Base-by-base conservation (phyloP, 768 basidiomycete species). In the Tephrocybe sp. region DNA sequence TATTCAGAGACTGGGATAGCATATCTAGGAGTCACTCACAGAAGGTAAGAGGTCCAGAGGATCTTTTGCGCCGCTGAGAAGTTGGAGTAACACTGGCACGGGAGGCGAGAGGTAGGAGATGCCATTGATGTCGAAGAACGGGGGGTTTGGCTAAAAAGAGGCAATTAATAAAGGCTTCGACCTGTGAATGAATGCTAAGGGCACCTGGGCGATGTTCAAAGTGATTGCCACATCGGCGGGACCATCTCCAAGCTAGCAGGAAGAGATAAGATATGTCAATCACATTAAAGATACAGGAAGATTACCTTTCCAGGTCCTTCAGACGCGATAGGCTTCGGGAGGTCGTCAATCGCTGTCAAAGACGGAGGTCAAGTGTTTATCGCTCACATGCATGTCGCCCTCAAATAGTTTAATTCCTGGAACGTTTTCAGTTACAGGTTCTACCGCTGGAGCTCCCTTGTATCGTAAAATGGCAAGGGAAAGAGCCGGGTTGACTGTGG, bases 11-110 rank as follows among this genome's bases (percentile, higher is more conserved):
- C 17, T 9, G 23, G 17, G 63, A 54, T 55, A 73, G 34, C 34
- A 36, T 7, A 15, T 7, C 9, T 15, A 36, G 4, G 9, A 15
- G 7, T 36, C 15, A 77, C 9, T 83, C 81, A 37, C 83, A 62
- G 17, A 85, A 63, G 10, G 78, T 68, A 18, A 67, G 57, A 0
- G 81, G 70, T 39, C 68, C 36, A 65, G 65, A 12, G 53, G 53
- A 18, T 48, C 38, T 15, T 50, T 44, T 11, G 76, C 75, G 0
- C 83, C 83, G 43, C 76, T 81, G 34, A 85, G 62, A 39, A 84
- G 78, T 55, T 85, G 84, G 15, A 83, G 72, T 11, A 85, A 72
- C 8, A 83, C 74, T 0, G 84, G 82, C 0, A 76, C 61, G 0
- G 71, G 64, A 0, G 82, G 80, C 1, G 69, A 59, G 15, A 48